Base-by-base conservation (phyloP, 2,329 filamentous ascomycete genomes). In the Phaeoacremonium minimum region DNA sequence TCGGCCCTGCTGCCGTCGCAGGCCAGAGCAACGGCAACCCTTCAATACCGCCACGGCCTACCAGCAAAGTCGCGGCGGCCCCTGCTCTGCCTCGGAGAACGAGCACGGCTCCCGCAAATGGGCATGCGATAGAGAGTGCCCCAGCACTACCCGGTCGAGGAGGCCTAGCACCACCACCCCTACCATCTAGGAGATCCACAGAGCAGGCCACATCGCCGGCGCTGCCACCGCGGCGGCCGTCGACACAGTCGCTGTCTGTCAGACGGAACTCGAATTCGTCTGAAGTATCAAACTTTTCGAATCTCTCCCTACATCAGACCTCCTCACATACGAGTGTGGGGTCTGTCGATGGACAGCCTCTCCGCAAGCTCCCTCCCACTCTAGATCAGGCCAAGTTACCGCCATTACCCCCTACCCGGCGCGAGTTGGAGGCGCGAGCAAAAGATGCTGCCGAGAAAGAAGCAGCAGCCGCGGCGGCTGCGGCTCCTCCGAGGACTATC, bases 211-310 rank as follows among this genome's bases (percentile, higher is more conserved):
- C 52, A 15, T 66, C 67, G 2, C 75, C 75, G 7, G 61, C 66
- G 18, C 55, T 78, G 14, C 73, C 76, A 12, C 62, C 72, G 13
- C 67, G 76, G 18, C 66, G 67, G 17, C 53, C 68, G 3, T 71
- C 71, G 3, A 55, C 62, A 6, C 67, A 73, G 42, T 54, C 57
- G 12, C 52, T 71, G 20, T 53, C 54, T 15, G 57, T 57, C 5
- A 66, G 77, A 16, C 67, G 73, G 37, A 72, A 66, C 33, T 83
- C 79, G 14, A 71, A 71, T 29, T 73, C 77, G 1, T 83, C 78
- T 3, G 75, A 76, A 18, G 48, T 69, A 11, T 81, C 77, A 3
- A 61, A 72, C 39, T 58, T 67, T 13, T 81, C 78, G 4, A 67
- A 64, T 2, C 52, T 73, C 15, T 80, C 76, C 1, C 45, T 75